Conservation (phyloP, 441 rosid species). For the Erodium texanum region DNA sequence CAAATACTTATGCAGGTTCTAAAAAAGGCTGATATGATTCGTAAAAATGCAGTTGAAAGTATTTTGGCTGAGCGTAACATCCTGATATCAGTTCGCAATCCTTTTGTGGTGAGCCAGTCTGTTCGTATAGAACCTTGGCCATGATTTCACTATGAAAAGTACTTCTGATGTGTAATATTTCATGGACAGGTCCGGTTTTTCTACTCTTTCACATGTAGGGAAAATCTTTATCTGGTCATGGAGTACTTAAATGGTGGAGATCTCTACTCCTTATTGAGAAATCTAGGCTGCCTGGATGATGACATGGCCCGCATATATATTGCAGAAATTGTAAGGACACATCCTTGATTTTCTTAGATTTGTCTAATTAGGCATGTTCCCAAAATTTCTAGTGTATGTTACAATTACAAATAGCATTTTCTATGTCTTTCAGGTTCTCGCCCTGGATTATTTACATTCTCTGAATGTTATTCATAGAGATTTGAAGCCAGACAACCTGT, state of each 20-base stretch:
- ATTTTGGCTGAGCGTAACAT: constrained; percentile 89
- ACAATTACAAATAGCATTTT: constrained; percentile 29
- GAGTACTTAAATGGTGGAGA: constrained; percentile 99
- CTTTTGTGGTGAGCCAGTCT: constrained; percentile 76
- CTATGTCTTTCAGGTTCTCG: constrained; percentile 75
- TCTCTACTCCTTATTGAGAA: constrained; percentile 80
- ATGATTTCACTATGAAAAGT: constrained; percentile 4
- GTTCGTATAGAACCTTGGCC: constrained; percentile 5
- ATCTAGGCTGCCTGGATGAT: constrained; percentile 89
- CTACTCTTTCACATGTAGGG: constrained; percentile 97
- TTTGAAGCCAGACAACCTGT: constrained; percentile 94
- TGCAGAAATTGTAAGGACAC: constrained; percentile 88
- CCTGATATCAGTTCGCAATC: constrained; percentile 83
- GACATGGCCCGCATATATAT: constrained; percentile 84
- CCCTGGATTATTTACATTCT: constrained; percentile 96
- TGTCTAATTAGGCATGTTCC: background rate
- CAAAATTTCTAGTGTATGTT: constrained; percentile 27
- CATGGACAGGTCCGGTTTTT: constrained; percentile 84
- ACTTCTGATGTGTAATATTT: constrained; percentile 28
- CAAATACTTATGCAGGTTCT: constrained; percentile 50
- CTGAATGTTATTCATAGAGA: constrained; percentile 91
- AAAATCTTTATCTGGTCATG: constrained; percentile 95
- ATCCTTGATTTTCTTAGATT: constrained; percentile 5
- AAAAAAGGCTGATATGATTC: constrained; percentile 94
- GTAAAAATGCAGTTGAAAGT: constrained; percentile 97